A percentile compares a stretch with the other conserved stretches of the same genome.
Conservation (phyloP, 345 rosid species). For the Ricinus communis region DNA sequence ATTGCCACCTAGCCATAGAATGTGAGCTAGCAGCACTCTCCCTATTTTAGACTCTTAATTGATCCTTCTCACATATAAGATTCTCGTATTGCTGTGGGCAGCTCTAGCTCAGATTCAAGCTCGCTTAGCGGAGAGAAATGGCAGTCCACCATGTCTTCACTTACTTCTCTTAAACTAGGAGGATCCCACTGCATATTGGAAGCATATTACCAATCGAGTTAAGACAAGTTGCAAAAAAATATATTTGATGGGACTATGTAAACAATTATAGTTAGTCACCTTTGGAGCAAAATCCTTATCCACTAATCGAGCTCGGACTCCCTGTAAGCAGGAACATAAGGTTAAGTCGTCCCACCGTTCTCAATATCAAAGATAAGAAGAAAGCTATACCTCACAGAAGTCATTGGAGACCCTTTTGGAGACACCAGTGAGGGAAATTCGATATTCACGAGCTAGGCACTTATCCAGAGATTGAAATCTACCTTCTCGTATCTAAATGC, state of each 20-base stretch:
- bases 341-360: neutral
- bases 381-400: slow-evolving; percentile 63
- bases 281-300: slow-evolving; percentile 93
- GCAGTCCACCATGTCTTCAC: slow-evolving; percentile 58
- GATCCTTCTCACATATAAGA: slow-evolving; percentile 34
- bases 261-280: slow-evolving; percentile 36
- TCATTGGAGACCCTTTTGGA: slow-evolving; percentile 63
- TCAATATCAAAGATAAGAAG: neutral
- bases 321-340: slow-evolving; percentile 40
- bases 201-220: neutral
- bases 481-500: slow-evolving; percentile 73
- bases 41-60: neutral
- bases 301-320: slow-evolving; percentile 72
- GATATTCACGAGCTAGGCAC: slow-evolving; percentile 80
- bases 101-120: slow-evolving; percentile 46
- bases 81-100: slow-evolving; percentile 53
- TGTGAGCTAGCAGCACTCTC: neutral
- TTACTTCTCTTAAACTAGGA: slow-evolving; percentile 48
- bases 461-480: slow-evolving; percentile 85
- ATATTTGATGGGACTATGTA: neutral
- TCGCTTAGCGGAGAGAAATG: slow-evolving; percentile 44
- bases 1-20: neutral
- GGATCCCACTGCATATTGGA: slow-evolving; percentile 61
- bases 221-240: neutral
- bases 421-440: slow-evolving; percentile 57